These are phyloP conservation scores for Globisporangium iwayamae DNA, from an alignment of 352 stramenopile species.

Conservation along the genomic window DNA sequence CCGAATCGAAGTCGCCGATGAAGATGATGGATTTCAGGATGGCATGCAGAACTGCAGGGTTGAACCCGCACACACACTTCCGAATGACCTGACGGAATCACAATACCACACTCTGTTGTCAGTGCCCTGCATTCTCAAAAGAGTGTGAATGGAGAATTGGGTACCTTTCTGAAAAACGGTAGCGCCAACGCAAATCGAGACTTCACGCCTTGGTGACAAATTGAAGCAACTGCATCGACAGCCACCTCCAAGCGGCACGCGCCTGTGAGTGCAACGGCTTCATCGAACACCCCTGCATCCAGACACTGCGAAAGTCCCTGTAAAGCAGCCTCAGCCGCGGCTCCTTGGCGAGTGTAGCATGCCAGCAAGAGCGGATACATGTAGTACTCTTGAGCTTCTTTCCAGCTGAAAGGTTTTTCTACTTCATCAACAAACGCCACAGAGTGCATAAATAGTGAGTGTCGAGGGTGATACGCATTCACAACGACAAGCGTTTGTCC, in stretches of 20 bases:
- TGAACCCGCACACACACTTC: conserved; percentile 36
- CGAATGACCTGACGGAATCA: conserved; percentile 38
- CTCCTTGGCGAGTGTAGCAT: conserved; percentile 74
- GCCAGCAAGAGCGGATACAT: conserved; percentile 73
- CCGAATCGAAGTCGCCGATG: conserved; percentile 68
- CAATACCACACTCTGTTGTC: neutral
- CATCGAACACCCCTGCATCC: conserved; percentile 55
- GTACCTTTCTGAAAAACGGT: conserved; percentile 68
- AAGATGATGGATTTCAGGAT: conserved; percentile 72
- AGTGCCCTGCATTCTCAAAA: neutral
- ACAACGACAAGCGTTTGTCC: neutral
- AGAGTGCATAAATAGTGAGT: neutral
- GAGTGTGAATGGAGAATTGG: neutral
- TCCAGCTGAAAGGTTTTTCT: conserved; percentile 9
- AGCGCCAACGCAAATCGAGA: conserved; percentile 57
- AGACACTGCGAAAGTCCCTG: conserved; percentile 52
- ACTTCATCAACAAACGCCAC: neutral
- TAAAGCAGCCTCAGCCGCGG: conserved; percentile 46
- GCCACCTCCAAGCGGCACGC: conserved; percentile 50
- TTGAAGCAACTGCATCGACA: conserved; percentile 57
- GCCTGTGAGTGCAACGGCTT: conserved; percentile 19
- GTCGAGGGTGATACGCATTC: neutral
- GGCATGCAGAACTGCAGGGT: conserved; percentile 52
- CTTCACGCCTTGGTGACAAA: conserved; percentile 80
- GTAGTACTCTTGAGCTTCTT: conserved; percentile 53